These are phyloP conservation scores for Liquidambar formosana DNA, from an alignment of 164 flowering plant species.

Conservation along the genomic window DNA sequence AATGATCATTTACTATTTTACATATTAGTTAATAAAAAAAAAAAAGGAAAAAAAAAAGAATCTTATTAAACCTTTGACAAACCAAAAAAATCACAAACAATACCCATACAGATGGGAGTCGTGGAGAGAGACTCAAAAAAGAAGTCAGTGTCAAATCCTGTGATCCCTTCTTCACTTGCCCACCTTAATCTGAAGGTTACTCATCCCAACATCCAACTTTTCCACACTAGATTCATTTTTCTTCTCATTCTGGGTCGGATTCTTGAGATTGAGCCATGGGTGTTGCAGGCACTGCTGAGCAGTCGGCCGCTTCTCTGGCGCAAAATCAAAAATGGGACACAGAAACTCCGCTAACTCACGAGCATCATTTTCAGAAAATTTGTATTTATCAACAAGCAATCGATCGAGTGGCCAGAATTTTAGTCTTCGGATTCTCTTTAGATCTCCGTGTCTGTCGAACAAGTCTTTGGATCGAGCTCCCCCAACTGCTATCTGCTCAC, in stretches of 20 bases:
- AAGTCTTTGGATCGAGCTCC: slow-evolving; percentile 83
- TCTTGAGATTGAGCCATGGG: slow-evolving; percentile 63
- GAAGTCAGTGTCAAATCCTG: slow-evolving; percentile 6
- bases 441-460: slow-evolving; percentile 89
- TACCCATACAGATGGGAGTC: slow-evolving; percentile 20
- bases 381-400: slow-evolving; percentile 67
- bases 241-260: slow-evolving; percentile 22
- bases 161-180: slow-evolving; percentile 37
- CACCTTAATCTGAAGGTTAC: slow-evolving; percentile 52
- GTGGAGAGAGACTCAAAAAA: slow-evolving; percentile 17
- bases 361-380: slow-evolving; percentile 67
- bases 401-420: slow-evolving; percentile 70
- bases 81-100: slow-evolving; percentile 27
- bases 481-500: slow-evolving; percentile 64
- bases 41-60: slow-evolving; percentile 15
- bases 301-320: slow-evolving; percentile 91
- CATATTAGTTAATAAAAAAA: slow-evolving; percentile 22
- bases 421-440: slow-evolving; percentile 85
- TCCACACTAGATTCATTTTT: slow-evolving; percentile 32
- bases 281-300: slow-evolving; percentile 84
- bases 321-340: slow-evolving; percentile 78
- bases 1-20: slow-evolving; percentile 20
- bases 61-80: slow-evolving; percentile 7
- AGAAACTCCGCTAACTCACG: slow-evolving; percentile 74
- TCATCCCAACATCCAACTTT: slow-evolving; percentile 50